phyloP scores from a whole-genome alignment of 176 grass and related monocot genomes.

The Pontederia crassipes region DNA sequence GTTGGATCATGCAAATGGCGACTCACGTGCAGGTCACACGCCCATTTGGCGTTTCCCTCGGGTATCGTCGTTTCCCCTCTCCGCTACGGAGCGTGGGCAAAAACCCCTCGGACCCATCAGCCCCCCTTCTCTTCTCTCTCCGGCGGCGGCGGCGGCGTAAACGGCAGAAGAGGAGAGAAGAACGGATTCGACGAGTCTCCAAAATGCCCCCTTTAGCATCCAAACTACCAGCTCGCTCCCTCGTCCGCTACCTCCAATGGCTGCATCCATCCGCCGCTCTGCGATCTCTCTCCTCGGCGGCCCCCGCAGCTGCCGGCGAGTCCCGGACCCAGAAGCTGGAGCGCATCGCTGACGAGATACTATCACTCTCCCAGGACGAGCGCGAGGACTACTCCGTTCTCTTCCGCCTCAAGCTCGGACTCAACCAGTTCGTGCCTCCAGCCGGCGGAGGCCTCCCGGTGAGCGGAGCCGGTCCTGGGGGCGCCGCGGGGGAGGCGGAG shows the following conservation, averaged over 20 bases:
- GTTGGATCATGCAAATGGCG: too few relatives aligned
- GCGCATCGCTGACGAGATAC: conserved; percentile 49
- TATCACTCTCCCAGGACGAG: conserved; percentile 37
- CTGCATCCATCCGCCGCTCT: conserved; percentile 19
- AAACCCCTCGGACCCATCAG: too few relatives aligned
- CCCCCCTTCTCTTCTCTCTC: too few relatives aligned
- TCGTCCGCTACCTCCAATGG: conserved; percentile 24
- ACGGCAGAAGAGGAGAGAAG: too few relatives aligned
- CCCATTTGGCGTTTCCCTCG: too few relatives aligned
- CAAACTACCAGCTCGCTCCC: conserved; percentile 30
- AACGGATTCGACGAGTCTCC: too few relatives aligned
- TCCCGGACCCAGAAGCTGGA: conserved; percentile 31
- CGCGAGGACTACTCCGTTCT: conserved; percentile 53
- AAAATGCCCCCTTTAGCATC: conserved; percentile 43
- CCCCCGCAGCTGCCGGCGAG: conserved; percentile 18
- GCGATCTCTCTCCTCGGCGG: conserved; percentile 12
- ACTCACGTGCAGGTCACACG: too few relatives aligned
- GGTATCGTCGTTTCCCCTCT: too few relatives aligned
- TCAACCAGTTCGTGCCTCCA: conserved; percentile 37
- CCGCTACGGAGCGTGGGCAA: too few relatives aligned
- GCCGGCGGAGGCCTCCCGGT: conserved; percentile 6
- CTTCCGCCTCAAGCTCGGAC: conserved; percentile 56
- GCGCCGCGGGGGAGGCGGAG: conserved; percentile 3
- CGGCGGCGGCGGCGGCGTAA: too few relatives aligned
- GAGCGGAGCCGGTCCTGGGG: conserved; percentile 10